Base-by-base conservation (phyloP, 2,329 filamentous ascomycete species). In the Ramularia endophylla region DNA sequence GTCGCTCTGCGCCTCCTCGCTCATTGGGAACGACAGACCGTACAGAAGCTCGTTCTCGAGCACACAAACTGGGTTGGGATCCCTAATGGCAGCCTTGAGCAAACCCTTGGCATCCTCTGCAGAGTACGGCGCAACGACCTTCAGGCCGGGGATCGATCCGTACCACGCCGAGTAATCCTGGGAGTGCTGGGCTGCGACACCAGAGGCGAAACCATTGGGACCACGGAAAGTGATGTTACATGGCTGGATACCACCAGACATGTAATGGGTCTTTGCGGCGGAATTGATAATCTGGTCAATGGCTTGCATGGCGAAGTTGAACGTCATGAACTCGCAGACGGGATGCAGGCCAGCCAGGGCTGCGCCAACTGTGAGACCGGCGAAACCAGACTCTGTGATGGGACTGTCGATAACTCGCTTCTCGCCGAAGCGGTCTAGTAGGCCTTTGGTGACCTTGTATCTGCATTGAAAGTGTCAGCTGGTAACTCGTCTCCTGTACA, bases 281-380 rank as follows among this genome's bases (percentile, higher is more conserved):
- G 90, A 97, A 81, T 98, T 98, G 80, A 98, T 89, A 65, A 98
- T 87, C 69, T 98, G 92, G 68, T 98, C 92, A 69, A 98, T 98
- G 65, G 92, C 87, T 75, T 98, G 92, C 92, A 98, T 98, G 69
- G 92, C 90, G 66, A 97, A 97, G 80, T 98, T 98, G 81, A 95
- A 97, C 62, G 92, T 98, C 92, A 98, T 98, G 78, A 98, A 98
- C 75, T 98, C 92, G 79, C 85, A 92, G 57, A 98, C 79, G 48
- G 92, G 92, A 72, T 94, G 85, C 58, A 98, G 78, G 54, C 92
- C 92, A 65, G 88, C 90, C 59, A 98, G 80, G 48, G 92, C 92
- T 65, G 92, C 87, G 70, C 92, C 92, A 52, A 97, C 84, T 40
- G 90, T 90, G 50, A 98, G 77, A 77, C 92, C 92, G 63, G 75